These are phyloP conservation scores for Geosiphon pyriformis DNA, from an alignment of 192 early-diverging fungal species.

Conservation along the genomic window DNA sequence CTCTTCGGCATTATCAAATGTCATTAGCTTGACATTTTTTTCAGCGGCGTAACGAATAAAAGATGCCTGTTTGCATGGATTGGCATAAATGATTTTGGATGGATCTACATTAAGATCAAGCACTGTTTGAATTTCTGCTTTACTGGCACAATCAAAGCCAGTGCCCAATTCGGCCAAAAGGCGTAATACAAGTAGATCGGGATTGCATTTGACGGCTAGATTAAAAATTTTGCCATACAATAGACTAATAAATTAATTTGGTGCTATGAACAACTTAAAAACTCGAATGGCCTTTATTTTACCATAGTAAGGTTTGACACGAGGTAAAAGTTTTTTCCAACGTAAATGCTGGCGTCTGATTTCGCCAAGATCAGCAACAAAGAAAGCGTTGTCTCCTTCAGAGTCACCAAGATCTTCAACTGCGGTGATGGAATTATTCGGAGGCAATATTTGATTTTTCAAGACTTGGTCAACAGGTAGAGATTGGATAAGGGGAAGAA, in stretches of 20 bases:
- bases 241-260: conserved; percentile 2
- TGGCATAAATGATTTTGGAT: conserved; percentile 88
- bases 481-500: background rate
- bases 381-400: conserved; percentile 86
- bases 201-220: conserved; percentile 94
- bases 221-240: conserved; percentile 5
- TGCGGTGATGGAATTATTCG: background rate
- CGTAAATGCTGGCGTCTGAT: conserved; percentile 80
- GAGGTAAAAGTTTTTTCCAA: conserved; percentile 79
- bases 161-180: conserved; percentile 75
- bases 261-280: conserved; percentile 1
- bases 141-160: conserved; percentile 98
- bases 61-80: conserved; percentile 98
- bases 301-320: conserved; percentile 96
- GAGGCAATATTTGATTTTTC: background rate
- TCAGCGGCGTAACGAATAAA: conserved; percentile 82
- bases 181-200: conserved; percentile 79
- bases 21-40: conserved; percentile 85
- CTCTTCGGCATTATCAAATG: conserved; percentile 99
- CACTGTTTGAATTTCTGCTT: conserved; percentile 81
- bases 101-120: conserved; percentile 69
- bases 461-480: conserved; percentile 17
- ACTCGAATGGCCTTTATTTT: conserved; percentile 27
- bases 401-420: conserved; percentile 33
- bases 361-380: conserved; percentile 90